Evolutionary conservation across 768 basidiomycete genomes (phyloP).

Genomic region (Termitomyces bulborhizus): DNA sequence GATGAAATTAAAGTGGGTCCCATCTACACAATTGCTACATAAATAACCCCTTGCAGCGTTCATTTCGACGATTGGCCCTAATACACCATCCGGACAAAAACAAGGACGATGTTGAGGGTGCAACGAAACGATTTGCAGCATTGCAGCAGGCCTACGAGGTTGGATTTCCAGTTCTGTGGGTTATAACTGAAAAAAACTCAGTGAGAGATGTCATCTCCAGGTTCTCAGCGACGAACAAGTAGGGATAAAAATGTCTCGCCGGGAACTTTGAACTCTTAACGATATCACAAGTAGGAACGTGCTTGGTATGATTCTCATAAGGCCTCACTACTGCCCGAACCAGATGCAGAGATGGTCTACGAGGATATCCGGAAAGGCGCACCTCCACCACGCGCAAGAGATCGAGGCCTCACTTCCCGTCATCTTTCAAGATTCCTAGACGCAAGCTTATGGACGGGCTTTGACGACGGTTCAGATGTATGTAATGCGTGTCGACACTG

Average conservation of each 20-base stretch:
- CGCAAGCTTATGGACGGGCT: constrained; percentile 55
- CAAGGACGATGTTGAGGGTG: constrained; percentile 69
- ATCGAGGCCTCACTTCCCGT: constrained; percentile 71
- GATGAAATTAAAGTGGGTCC: constrained; percentile 81
- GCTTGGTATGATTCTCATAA: constrained; percentile 98
- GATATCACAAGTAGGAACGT: constrained; percentile 67
- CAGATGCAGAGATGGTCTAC: constrained; percentile 80
- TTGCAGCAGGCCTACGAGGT: constrained; percentile 97
- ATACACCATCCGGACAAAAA: constrained; percentile 91
- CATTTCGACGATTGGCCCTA: constrained; percentile 81
- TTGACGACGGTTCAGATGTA: constrained; percentile 60
- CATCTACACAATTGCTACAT: neutral
- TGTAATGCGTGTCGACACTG: constrained; percentile 14
- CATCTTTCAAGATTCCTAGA: constrained; percentile 88
- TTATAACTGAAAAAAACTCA: neutral
- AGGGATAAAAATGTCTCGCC: constrained; percentile 18
- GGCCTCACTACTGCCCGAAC: constrained; percentile 69
- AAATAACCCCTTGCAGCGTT: constrained; percentile 39
- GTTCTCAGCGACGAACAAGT: constrained; percentile 95
- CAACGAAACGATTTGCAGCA: constrained; percentile 80
- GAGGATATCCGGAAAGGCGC: constrained; percentile 78
- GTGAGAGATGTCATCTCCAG: constrained; percentile 28
- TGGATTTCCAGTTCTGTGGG: constrained; percentile 14
- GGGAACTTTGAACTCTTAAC: constrained; percentile 11
- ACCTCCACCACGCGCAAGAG: constrained; percentile 44